phyloP scores from a whole-genome alignment of 176 grass and related monocot genomes.

The Carex kokanica region DNA sequence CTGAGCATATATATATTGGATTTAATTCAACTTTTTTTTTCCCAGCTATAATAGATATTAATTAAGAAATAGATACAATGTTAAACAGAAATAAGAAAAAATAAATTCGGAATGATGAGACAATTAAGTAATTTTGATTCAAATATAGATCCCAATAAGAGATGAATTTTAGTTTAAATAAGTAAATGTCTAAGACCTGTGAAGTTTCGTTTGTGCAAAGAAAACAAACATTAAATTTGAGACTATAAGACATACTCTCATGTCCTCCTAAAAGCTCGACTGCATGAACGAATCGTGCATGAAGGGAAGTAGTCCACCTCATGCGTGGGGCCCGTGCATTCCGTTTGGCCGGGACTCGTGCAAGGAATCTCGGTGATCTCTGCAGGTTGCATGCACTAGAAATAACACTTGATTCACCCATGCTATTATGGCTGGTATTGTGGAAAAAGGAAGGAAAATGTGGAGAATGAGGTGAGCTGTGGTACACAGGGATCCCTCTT shows the following conservation, averaged over 20 bases:
- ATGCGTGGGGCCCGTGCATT: conserved; percentile 65
- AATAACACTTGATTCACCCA: conserved; percentile 13
- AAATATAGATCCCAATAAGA: background rate
- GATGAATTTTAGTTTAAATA: background rate
- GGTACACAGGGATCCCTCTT: conserved; percentile 84
- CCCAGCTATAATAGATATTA: background rate
- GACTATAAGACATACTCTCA: conserved; percentile 57
- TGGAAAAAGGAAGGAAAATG: conserved; percentile 46
- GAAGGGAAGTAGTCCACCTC: conserved; percentile 91
- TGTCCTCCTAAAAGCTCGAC: conserved; percentile 93
- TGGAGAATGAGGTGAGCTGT: conserved; percentile 42
- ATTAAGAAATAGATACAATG: background rate
- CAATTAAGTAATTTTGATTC: background rate
- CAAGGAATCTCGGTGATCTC: conserved; percentile 41
- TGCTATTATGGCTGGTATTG: conserved; percentile 27
- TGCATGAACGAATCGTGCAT: conserved; percentile 84
- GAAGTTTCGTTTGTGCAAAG: background rate
- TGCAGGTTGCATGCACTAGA: conserved; percentile 39
- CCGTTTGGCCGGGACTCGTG: conserved; percentile 44
- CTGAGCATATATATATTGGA: background rate
- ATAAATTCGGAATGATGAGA: background rate
- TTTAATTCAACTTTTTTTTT: background rate
- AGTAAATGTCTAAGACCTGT: background rate
- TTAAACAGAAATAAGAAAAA: background rate
- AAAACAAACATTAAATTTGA: background rate